Evolutionary conservation across 371 early-diverging fungal species (phyloP).

Genomic region (Mucor racemosus): DNA sequence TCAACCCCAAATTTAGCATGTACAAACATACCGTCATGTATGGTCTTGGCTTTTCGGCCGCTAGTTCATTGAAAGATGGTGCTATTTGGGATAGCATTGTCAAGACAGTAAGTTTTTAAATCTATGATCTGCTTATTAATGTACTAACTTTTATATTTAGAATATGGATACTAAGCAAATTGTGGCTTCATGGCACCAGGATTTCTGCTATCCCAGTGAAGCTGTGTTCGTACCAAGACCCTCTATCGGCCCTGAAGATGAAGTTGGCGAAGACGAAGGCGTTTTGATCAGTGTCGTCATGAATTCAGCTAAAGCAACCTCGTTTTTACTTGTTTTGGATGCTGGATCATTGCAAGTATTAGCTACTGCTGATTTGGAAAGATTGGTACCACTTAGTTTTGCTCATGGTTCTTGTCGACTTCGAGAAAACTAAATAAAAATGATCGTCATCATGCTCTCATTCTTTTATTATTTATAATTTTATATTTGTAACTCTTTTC

Average conservation of each 20-base stretch:
- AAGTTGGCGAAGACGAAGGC: conserved; percentile 77
- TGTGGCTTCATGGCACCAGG: conserved; percentile 54
- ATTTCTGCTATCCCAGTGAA: conserved; percentile 76
- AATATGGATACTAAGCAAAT: conserved; percentile 35
- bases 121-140: background rate
- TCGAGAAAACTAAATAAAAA: conserved; percentile 12
- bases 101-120: conserved; percentile 52
- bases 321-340: conserved; percentile 75
- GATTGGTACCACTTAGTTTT: conserved; percentile 68
- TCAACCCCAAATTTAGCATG: conserved; percentile 64
- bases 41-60: conserved; percentile 57
- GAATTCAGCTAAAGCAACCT: conserved; percentile 62
- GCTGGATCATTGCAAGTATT: conserved; percentile 71
- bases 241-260: conserved; percentile 36
- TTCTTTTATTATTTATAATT: background rate
- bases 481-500: background rate
- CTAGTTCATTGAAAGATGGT: conserved; percentile 46
- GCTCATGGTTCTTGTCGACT: conserved; percentile 48
- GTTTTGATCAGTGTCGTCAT: conserved; percentile 74
- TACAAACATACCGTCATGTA: conserved; percentile 67
- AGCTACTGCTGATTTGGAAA: conserved; percentile 65
- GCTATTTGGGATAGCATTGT: conserved; percentile 74
- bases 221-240: conserved; percentile 69
- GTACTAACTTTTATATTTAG: conserved; percentile 1
- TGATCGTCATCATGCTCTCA: conserved; percentile 6